phyloP scores from a whole-genome alignment of 2,329 filamentous ascomycete genomes.

The Chaetomium olivaceum region DNA sequence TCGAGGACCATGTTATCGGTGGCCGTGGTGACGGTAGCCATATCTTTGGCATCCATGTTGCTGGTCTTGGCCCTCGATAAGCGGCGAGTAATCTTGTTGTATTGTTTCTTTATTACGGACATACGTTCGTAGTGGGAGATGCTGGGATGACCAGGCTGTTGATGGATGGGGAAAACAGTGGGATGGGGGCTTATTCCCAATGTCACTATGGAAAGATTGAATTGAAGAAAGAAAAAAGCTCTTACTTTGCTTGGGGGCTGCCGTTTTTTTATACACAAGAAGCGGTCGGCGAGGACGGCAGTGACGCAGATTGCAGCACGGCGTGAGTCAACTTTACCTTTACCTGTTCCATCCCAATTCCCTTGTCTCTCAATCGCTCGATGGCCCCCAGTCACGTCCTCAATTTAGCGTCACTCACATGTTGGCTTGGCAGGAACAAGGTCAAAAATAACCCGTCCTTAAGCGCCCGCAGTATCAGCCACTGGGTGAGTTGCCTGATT shows the following conservation, averaged over 20 bases:
- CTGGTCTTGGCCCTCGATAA: neutral
- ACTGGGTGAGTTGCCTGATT: neutral
- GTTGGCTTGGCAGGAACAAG: neutral
- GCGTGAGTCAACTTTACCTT: conserved; percentile 14
- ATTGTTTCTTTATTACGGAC: neutral
- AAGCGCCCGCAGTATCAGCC: neutral
- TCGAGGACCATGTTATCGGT: neutral
- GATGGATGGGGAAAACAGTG: neutral
- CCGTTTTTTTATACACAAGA: neutral
- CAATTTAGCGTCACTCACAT: conserved; percentile 8
- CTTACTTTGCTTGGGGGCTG: neutral
- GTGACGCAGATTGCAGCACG: neutral
- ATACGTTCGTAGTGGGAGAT: neutral
- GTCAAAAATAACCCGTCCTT: neutral
- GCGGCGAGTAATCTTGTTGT: neutral
- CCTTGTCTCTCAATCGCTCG: neutral
- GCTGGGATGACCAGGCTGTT: neutral
- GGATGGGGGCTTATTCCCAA: too few relatives aligned
- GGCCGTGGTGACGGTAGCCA: neutral
- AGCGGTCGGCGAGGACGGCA: neutral
- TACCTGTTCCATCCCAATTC: neutral
- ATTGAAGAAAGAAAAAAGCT: neutral
- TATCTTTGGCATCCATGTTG: neutral
- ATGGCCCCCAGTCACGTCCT: neutral
- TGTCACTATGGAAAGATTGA: neutral